Conservation (phyloP, 2,329 filamentous ascomycete genomes). For the Talaromyces sp. region DNA sequence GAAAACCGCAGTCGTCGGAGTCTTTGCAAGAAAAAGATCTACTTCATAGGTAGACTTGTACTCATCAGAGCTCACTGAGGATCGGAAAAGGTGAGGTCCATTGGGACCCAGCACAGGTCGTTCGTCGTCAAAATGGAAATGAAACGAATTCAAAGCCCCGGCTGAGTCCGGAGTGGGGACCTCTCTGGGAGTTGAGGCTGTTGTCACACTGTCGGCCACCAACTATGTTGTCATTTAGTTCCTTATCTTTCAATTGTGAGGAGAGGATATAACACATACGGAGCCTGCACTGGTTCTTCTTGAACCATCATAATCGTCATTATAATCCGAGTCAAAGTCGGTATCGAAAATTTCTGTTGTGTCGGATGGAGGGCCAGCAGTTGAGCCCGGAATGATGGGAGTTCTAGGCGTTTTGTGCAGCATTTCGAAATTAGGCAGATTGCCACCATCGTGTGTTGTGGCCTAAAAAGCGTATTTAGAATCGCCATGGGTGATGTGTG, state of each 20-base stretch:
- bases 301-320: conserved; percentile 16
- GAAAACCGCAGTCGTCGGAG: conserved; percentile 11
- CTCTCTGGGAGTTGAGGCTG: conserved; percentile 81
- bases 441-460: neutral
- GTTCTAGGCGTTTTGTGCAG: neutral
- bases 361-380: conserved; percentile 19
- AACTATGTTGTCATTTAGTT: conserved; percentile 41
- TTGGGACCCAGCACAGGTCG: conserved; percentile 66
- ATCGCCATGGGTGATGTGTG: neutral
- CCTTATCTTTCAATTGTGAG: neutral
- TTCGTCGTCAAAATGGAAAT: conserved; percentile 54
- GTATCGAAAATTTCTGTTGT: conserved; percentile 30
- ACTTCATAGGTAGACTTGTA: conserved; percentile 14
- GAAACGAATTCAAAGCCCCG: conserved; percentile 55
- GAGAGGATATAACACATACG: conserved; percentile 7
- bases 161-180: conserved; percentile 66
- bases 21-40: conserved; percentile 15
- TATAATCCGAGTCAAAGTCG: conserved; percentile 28
- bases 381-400: neutral
- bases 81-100: conserved; percentile 82
- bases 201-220: conserved; percentile 71
- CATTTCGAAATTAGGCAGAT: neutral
- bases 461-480: neutral
- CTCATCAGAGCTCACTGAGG: conserved; percentile 28
- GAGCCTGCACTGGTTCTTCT: conserved; percentile 15